Evolutionary conservation across 805 yeast species (phyloP).

Genomic region (Pichia cabralensis): DNA sequence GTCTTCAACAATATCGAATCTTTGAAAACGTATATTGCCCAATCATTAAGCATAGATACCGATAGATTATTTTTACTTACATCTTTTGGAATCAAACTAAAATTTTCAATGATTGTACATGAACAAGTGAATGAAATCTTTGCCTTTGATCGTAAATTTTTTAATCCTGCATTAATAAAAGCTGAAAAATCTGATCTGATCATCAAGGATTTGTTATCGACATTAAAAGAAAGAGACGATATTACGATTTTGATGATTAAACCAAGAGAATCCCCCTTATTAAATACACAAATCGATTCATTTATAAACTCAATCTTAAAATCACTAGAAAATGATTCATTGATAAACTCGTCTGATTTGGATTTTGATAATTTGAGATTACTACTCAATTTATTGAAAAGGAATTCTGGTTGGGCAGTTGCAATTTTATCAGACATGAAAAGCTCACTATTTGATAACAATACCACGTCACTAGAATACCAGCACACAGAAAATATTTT

Average conservation of each 20-base stretch:
- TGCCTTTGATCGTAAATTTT: constrained; percentile 54
- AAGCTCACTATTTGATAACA: constrained; percentile 18
- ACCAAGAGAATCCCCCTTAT: constrained; percentile 26
- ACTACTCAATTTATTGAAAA: constrained; percentile 29
- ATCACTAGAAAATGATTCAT: constrained; percentile 7
- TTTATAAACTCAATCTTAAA: not conserved
- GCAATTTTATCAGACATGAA: constrained; percentile 28
- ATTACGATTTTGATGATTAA: constrained; percentile 22
- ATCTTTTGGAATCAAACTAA: constrained; percentile 55
- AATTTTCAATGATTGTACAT: constrained; percentile 36
- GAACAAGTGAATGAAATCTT: constrained; percentile 46
- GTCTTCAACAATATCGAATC: constrained; percentile 33
- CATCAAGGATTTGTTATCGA: constrained; percentile 16
- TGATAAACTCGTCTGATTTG: constrained; percentile 21
- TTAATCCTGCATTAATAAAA: constrained; percentile 22
- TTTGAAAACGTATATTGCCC: constrained; percentile 31
- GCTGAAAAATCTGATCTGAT: constrained; percentile 9
- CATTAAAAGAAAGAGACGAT: constrained; percentile 18
- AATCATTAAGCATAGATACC: constrained; percentile 31
- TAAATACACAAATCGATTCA: not conserved
- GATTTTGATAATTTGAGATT: constrained; percentile 28
- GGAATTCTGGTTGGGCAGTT: constrained; percentile 30
- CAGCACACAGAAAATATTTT: constrained; percentile 33
- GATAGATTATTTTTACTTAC: constrained; percentile 43
- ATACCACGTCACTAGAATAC: too few relatives aligned